Base-by-base conservation (phyloP, 352 stramenopile species). In the Thalassiosira allenii region DNA sequence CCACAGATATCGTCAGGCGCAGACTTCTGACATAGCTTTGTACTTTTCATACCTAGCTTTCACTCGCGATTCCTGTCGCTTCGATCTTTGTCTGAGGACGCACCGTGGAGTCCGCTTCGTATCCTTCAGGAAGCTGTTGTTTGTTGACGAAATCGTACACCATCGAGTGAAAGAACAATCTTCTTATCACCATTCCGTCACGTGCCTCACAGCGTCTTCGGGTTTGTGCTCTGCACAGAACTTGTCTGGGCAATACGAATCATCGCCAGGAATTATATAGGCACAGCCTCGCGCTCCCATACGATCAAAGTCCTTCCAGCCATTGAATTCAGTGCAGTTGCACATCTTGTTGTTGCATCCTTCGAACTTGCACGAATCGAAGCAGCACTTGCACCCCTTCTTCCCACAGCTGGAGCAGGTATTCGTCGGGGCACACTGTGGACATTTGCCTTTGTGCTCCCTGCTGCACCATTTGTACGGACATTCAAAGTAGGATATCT, bases 401-500 rank as follows among this genome's bases (percentile, higher is more conserved):
- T 64, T 43, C 8, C 54, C 54, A 8, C 54, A 64, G 22, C 8
- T 64, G 25, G 54, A 4, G 37, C 54, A 64, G 23, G 6, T 64
- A 12, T 6, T 23, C 17, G 54, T 64, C 3, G 54, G 54, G n/a
- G 54, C 54, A 43, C 54, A 64, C 23, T 17, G n/a, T 9, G 22
- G 9, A 8, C 54, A 64, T 12, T 64, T 64, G 9, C 54, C 54
- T 20, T 44, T 37, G 17, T 64, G 54, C 30, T 37, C 32, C 2
- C 37, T 9, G 2, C 6, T 22, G 27, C 54, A 64, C 25, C 27
- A 64, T 29, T 43, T 64, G 32, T 43, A 44, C 2, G 54, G 54
- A 47, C 54, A 64, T 33, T 64, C 32, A 64, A 64, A 64, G 54
- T 9, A 51, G 32, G 54, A 64, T 11, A 64, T 64, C 22, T 64